Base-by-base conservation (phyloP, 2,329 filamentous ascomycete genomes). In the Camptophora hylomeconis region DNA sequence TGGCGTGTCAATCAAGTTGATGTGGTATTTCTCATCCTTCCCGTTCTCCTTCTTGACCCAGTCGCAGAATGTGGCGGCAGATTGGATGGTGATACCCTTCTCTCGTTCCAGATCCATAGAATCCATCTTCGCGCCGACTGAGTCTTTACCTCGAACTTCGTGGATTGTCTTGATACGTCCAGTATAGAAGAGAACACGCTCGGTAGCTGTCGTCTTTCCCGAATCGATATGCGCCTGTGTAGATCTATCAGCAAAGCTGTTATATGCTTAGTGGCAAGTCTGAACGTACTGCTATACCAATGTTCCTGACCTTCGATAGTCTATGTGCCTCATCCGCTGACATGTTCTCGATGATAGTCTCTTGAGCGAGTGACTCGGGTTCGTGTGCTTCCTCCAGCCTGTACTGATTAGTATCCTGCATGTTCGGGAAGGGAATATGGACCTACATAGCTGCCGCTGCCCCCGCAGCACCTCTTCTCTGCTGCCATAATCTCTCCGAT, bases 81-180 rank as follows among this genome's bases (percentile, higher is more conserved):
- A 95, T 57, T 98, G 87, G 49, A 98, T 98, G 33, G 89, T 98
- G 54, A 98, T 98, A 48, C 89, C 89, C 65, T 94, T 93, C 57
- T 95, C 89, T 57, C 89, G 72, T 61, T 98, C 89, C 44, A 98
- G 67, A 46, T 98, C 89, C 89, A 98, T 98, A 15, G 86, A 94
- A 64, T 98, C 89, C 89, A 98, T 98, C 65, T 98, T 98, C 37
- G 89, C 89, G 41, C 89, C 89, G 21, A 94, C 84, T 19, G 80
- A 73, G 67, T 98, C 89, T 51, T 87, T 86, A 35, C 84, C 84
- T 49, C 89, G 74, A 23, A 98, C 89, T 60, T 98, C 89, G 63
- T 98, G 89, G 48, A 98, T 95, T 17, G 82, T 71, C 53, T 92
- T 92, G 60, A 94, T 94, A 52, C 89, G 79, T 42, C 89, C 89